Evolutionary conservation across 2,329 filamentous ascomycete genomes (phyloP), one percentile per base, ranked within the genome.

Genomic region (Microcyclospora tardicrescens): DNA sequence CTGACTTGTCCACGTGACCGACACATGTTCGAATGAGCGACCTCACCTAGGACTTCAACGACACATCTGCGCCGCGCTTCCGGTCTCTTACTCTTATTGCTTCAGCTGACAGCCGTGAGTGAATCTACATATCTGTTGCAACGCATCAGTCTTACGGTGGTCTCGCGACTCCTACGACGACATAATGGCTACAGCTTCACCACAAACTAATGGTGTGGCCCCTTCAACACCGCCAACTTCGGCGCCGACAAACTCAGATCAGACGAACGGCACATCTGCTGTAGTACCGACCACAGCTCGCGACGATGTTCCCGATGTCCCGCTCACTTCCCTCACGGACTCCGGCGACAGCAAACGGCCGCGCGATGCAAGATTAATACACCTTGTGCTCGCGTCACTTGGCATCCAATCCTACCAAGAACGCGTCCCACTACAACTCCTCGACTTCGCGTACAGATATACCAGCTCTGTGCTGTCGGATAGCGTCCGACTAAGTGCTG

Each of bases 391-490:
- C 35, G 79, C 79, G 14, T 81, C 80, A 6, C 79, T 86, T 52
- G 83, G 83, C 54, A 82, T 89, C 9, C 78, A 79, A 4, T 71
- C 79, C 31, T 91, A 85, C 68, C 83, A 89, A 59, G 75, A 81
- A 59, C 82, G 84, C 53, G 83, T 91, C 1, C 84, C 84, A 0
- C 72, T 89, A 1, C 77, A 87, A 42, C 77, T 91, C 35, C 77
- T 91, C 58, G 84, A 91, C 65, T 89, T 89, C 56, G 81, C 84
- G 35, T 91, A 91, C 70, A 77, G 84, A 29, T 83, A 86, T 68
- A 84, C 80, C 9, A 77, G 76, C 1, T 72, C 74, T 41, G 69
- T 87, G 28, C 74, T 87, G 14, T 75, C 67, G 48, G 81, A 86
- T 62, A 79, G 77, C 6, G 62, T 84, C 12, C 78, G 82, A 53